Evolutionary conservation across 352 stramenopile genomes (phyloP), one percentile per base, ranked within the genome.

Genomic region (Globisporangium apiculatum): DNA sequence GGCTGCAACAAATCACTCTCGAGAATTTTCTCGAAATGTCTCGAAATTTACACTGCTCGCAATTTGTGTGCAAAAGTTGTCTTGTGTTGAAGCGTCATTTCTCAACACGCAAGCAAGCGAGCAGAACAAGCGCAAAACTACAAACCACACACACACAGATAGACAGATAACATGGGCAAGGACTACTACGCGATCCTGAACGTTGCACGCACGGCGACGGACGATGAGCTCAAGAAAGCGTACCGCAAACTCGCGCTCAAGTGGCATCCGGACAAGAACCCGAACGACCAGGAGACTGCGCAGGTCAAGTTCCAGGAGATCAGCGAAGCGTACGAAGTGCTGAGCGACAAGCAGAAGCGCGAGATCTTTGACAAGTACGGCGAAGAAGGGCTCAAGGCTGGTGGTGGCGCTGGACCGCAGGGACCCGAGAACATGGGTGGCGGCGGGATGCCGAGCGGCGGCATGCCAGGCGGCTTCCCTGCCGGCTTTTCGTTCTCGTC

Each of bases 301-400:
- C 86, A 94, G 65, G 72, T 86, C 55, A 96, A 96, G 71, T 98
- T 98, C 63, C 93, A 97, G 69, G 87, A 97, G 51, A 85, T 98
- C 42, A 85, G 78, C 38, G 86, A 96, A 48, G 93, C 93, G 6
- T 98, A 98, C 68, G 88, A 97, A 54, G 89, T 98, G 48, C 75
- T 98, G 37, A 95, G 83, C 62, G 93, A 98, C 72, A 93, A 94
- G 66, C 80, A 97, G 50, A 97, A 97, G 69, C 75, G 90, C 52
- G 73, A 94, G 62, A 89, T 96, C 41, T 98, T 96, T 61, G 93
- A 98, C 64, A 79, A 96, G 53, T 98, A 91, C 55, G 92, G 92
- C 14, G 91, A 97, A 66, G 89, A 96, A 60, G 91, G 89, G 3
- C 69, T 97, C 17, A 93, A 96, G 61, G 83, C 50, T 8, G 55